Conservation (phyloP, 2,329 filamentous ascomycete genomes). For the Colletotrichum agaves region DNA sequence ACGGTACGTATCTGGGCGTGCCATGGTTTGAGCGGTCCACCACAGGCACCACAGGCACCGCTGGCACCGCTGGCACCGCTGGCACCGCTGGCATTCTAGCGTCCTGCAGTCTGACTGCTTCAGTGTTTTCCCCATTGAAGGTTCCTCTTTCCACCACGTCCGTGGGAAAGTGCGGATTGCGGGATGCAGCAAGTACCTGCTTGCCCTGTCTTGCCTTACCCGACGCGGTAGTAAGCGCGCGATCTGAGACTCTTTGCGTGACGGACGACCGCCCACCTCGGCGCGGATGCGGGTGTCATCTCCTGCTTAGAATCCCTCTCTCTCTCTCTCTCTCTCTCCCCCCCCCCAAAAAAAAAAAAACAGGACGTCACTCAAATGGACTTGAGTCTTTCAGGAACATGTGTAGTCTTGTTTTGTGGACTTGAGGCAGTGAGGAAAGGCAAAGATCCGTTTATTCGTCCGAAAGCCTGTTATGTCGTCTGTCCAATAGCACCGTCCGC, state of each 20-base stretch:
- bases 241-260: neutral
- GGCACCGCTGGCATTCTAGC: neutral
- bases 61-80: neutral
- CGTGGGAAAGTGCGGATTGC: constrained; percentile 8
- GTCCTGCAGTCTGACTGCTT: too few relatives aligned
- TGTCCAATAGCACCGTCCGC: too few relatives aligned
- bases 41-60: neutral
- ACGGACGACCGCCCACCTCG: neutral
- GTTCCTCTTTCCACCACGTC: neutral
- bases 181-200: constrained; percentile 6
- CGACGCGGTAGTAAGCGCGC: neutral
- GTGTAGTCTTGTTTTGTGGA: too few relatives aligned
- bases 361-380: too few relatives aligned
- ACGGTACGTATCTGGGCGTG: constrained; percentile 14
- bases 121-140: too few relatives aligned
- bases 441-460: too few relatives aligned
- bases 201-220: neutral
- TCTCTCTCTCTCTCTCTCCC: too few relatives aligned
- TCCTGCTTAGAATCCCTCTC: neutral
- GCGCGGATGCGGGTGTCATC: neutral
- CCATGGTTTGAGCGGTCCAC: neutral
- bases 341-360: too few relatives aligned
- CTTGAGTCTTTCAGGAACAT: too few relatives aligned
- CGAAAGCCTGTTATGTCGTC: too few relatives aligned
- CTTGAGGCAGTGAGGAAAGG: too few relatives aligned